A percentile compares a stretch with the other conserved stretches of the same genome.
These are phyloP conservation scores for Larix kaempferi DNA, from an alignment of 75 land plant species.

Conservation along the genomic window DNA sequence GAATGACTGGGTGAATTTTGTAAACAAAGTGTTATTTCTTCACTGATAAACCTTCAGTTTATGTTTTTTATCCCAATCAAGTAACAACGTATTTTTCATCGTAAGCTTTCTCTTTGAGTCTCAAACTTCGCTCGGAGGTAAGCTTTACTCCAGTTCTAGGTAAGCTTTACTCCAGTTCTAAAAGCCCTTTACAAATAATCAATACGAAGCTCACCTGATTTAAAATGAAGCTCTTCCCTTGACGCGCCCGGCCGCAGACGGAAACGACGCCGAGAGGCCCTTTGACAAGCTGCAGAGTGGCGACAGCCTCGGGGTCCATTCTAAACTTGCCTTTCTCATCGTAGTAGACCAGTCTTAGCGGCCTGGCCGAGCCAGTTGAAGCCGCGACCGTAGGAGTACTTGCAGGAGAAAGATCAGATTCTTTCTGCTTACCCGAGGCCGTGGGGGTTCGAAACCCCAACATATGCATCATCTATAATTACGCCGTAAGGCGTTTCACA, in stretches of 20 bases:
- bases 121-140: too few species aligned
- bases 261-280: conserved; percentile 92
- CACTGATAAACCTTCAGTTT: too few species aligned
- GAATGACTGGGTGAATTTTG: too few species aligned
- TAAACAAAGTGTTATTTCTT: too few species aligned
- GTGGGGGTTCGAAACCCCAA: conserved; percentile 18
- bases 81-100: too few species aligned
- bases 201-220: conserved; percentile 61
- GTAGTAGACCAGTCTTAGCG: conserved; percentile 76
- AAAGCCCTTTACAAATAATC: too few species aligned
- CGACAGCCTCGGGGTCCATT: conserved; percentile 98
- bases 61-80: too few species aligned
- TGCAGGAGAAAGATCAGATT: conserved; percentile 9
- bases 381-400: conserved; percentile 9
- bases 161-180: too few species aligned
- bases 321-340: conserved; percentile 82
- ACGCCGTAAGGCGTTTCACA: too few species aligned
- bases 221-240: conserved; percentile 93
- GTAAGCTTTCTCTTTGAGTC: too few species aligned
- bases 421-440: conserved; percentile 14
- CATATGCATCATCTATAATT: conserved; percentile 32
- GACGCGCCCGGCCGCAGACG: conserved; percentile 95
- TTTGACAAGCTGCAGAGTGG: conserved; percentile 85
- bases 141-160: too few species aligned
- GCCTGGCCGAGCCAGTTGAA: conserved; percentile 19